Evolutionary conservation across 345 rosid genomes (phyloP), one percentile per base, ranked within the genome.

Genomic region (Camelina hispida): DNA sequence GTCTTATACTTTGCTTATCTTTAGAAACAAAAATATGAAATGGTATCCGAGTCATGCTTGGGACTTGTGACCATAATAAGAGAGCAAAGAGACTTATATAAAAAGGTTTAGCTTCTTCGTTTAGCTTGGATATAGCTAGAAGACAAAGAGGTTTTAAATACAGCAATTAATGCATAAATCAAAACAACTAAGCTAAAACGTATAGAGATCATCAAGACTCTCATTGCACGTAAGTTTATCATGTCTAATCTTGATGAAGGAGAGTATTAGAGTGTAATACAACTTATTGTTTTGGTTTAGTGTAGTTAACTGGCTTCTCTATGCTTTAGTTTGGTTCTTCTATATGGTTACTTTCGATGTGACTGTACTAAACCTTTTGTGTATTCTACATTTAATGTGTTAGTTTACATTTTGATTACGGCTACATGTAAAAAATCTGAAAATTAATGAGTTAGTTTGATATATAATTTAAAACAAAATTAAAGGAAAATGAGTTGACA

Each of bases 401-500:
- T 37, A 51, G 7, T 16, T 48, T 13, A 42, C 47, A 42, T 37
- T 37, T 38, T 18, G 30, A 60, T 20, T 34, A 10, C 61, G 38
- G 38, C 20, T 18, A 10, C 44, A 35, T 35, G 63, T 35, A 10
- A 16, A 18, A 59, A 59, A 59, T 20, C 32, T 61, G 16, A 18
- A 60, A 20, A 40, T 40, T 14, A 42, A 13, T 7, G 7, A 42
- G 4, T 62, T 47, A 12, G 32, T 65, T 6, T 20, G 4, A 35
- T 67, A 37, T 22, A 17, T 42, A 9, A 22, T 22, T 30, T 47
- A 12, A 12, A 2, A 25, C n/a, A 25, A 25, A 23, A 13, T 13
- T 1, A 12, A 12, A 68, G 55, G 56, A 51, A 60, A 61, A 68
- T 58, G 61, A 50, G 44, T 67, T 53, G 63, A 69, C 60, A 54